Base-by-base conservation (phyloP, 805 yeast genomes). In the Candida sanyiensis region DNA sequence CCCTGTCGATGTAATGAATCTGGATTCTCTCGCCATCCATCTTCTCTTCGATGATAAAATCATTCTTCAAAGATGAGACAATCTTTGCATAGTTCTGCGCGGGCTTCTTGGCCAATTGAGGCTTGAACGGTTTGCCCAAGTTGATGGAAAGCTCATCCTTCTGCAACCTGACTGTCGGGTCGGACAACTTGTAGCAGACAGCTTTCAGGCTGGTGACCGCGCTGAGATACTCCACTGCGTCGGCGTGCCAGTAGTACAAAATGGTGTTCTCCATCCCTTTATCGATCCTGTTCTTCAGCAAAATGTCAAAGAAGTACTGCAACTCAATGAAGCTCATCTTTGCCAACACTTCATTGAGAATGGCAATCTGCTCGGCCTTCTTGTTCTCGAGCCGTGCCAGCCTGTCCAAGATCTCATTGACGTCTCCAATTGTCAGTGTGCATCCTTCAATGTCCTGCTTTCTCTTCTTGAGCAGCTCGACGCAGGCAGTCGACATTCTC, bases 1-100 rank as follows among this genome's bases (percentile, higher is more conserved):
- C 80, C 42, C 55, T 55, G 7, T 74, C 61, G 24, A 43, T 42
- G 63, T 77, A 75, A 56, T 90, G 98, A 33, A 88, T 48, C 38
- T 85, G 80, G 50, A 86, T 77, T 48, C 98, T 63, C 58, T 90
- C 97, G 3, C 97, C 98, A 59, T 90, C 97, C 63, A 88, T 72
- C 56, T 90, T 90, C 56, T 90, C 97, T 53, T 90, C 97, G 8
- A 90, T 75, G 37, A 69, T 71, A 51, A 87, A 86, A 19, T 68
- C 63, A 45, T 58, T 19, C 33, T 57, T 17, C 53, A 83, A 63
- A 18, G 58, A 63, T 7, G 58, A 51, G n/a, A 78, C 73, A 16
- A 83, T 58, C 3, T 67, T 63, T 2, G 66, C 69, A 52, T 80
- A 77, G 12, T 72, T 62, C 4, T 64, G 60, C 22, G 64, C 63